These are phyloP conservation scores for Starmera stellimalicola DNA, from an alignment of 1,139 yeast species.

Conservation along the genomic window DNA sequence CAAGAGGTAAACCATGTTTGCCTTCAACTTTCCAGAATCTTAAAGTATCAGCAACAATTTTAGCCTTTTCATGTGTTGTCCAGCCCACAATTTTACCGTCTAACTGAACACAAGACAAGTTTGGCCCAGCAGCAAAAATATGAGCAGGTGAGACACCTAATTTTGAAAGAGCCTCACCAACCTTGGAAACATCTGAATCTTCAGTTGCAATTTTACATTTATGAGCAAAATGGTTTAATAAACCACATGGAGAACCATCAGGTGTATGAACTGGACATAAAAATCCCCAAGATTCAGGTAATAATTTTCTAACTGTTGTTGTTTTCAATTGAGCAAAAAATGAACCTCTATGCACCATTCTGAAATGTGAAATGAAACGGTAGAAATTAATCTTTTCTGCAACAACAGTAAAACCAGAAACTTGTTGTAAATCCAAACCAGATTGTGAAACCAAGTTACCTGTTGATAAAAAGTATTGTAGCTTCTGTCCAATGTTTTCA, in stretches of 20 bases:
- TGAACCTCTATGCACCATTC: conserved; percentile 99
- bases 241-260: conserved; percentile 99
- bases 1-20: conserved; percentile 63
- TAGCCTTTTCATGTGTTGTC: conserved; percentile 87
- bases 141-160: conserved; percentile 80
- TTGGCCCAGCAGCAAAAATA: conserved; percentile 80
- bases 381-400: conserved; percentile 97
- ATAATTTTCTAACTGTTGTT: conserved; percentile 89
- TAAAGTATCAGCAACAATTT: conserved; percentile 77
- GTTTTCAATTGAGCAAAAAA: conserved; percentile 97
- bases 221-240: conserved; percentile 92
- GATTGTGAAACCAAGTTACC: conserved; percentile 97
- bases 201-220: conserved; percentile 81
- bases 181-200: conserved; percentile 62
- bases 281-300: conserved; percentile 99
- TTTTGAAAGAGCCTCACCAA: conserved; percentile 56
- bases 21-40: conserved; percentile 93
- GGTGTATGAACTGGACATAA: conserved; percentile 99
- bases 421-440: conserved; percentile 96
- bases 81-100: conserved; percentile 94
- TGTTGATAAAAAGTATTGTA: conserved; percentile 90
- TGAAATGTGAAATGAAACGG: conserved; percentile 91
- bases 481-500: conserved; percentile 89
- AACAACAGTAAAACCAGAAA: conserved; percentile 95
- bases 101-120: conserved; percentile 78